Evolutionary conservation across 108 stramenopile genomes (phyloP), one percentile per base, ranked within the genome.

Genomic region (Cyclostephanos invisitatus): DNA sequence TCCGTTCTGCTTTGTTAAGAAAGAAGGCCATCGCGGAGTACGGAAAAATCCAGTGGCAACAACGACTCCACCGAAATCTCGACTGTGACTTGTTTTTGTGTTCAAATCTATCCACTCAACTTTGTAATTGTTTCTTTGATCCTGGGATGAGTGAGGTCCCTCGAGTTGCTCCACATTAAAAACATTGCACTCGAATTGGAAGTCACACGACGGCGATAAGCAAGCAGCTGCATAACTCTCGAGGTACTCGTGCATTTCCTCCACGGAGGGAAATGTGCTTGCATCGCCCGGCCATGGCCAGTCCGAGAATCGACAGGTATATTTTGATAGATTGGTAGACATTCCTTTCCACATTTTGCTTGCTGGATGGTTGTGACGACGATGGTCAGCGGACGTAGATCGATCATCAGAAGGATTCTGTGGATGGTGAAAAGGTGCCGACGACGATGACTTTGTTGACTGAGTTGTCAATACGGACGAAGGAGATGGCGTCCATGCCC

Each of bases 31-130:
- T 40, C 62, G 68, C 5, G 88, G 86, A 28, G 72, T 84, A 64
- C 83, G 70, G 60, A 89, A 89, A 61, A 89, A 89, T 11, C 88
- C 88, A 24, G 86, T 79, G 21, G 88, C 84, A 17, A 89, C 68
- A 21, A 89, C 83, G 2, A 89, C 86, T 15, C 88, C 88, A 22
- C 83, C 84, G 77, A 89, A 89, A 27, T 80, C 72, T 58, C 65
- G 79, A 53, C 62, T 75, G 56, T 46, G 68, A 61, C 25, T 72
- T 72, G 47, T 73, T 51, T 58, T 75, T 24, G 68, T 83, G 5
- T 56, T 50, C 53, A 78, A 50, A 60, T 72, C 74, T 36, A 79
- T 77, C 87, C 87, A 88, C 54, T 88, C 87, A 2, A 88, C 85
- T 48, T 72, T 74, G 67, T 88, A 88, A 47, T 72, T 59, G 24